Percentiles rank a stretch among this genome's conserved stretches.
phyloP scores from a whole-genome alignment of 495 filamentous ascomycete genomes.

The Baudoinia panamericana region DNA sequence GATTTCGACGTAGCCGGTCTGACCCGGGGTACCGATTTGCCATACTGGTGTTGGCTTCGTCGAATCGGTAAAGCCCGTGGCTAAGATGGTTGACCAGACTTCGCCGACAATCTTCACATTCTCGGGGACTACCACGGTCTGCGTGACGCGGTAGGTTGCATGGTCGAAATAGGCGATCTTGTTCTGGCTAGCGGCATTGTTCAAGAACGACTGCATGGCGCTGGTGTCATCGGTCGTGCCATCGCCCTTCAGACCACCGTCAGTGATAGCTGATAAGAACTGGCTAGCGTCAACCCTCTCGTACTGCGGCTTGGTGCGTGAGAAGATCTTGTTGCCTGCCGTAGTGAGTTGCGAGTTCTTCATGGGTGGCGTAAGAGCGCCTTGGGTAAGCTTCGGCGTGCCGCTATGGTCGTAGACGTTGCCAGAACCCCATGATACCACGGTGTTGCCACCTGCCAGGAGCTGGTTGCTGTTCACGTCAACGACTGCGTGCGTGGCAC shows the following conservation, averaged over 20 bases:
- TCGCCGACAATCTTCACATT: constrained; percentile 33
- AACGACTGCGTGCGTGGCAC: constrained; percentile 40
- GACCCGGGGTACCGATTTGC: constrained; percentile 37
- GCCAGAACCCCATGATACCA: constrained; percentile 42
- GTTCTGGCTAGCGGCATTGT: constrained; percentile 30
- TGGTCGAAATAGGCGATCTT: constrained; percentile 38
- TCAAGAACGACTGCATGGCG: constrained; percentile 32
- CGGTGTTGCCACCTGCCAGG: constrained; percentile 44
- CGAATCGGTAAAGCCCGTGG: constrained; percentile 45
- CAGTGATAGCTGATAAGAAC: constrained; percentile 47
- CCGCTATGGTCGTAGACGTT: constrained; percentile 37
- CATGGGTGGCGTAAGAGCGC: constrained; percentile 22
- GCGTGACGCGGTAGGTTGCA: constrained; percentile 29
- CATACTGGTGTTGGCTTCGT: constrained; percentile 52
- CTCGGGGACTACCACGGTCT: constrained; percentile 29
- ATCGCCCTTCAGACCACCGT: constrained; percentile 56
- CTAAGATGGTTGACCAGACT: constrained; percentile 51
- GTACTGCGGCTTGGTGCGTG: constrained; percentile 58
- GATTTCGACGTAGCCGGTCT: constrained; percentile 43
- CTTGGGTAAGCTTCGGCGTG: constrained; percentile 25
- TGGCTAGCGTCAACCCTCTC: constrained; percentile 35
- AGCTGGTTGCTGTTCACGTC: constrained; percentile 39
- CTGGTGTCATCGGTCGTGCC: constrained; percentile 54
- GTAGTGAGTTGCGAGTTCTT: constrained; percentile 32
- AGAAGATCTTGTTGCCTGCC: constrained; percentile 45